phyloP scores from a whole-genome alignment of 1,284 basidiomycete species.

The Ganoderma lucidum region DNA sequence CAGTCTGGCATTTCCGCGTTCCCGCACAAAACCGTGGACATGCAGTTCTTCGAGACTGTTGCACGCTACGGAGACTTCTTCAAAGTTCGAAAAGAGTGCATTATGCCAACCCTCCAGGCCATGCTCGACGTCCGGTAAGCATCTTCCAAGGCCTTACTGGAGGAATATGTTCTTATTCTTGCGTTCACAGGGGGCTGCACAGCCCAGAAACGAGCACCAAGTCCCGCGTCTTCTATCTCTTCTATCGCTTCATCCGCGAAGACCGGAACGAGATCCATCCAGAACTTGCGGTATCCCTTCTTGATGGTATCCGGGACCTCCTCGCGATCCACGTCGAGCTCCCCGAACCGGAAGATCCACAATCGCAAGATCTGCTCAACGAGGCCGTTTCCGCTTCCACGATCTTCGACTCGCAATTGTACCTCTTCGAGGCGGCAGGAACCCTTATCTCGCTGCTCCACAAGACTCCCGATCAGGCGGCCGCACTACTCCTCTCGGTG shows the following conservation, averaged over 20 bases:
- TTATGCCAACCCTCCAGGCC: slow-evolving; percentile 87
- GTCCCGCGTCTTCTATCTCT: slow-evolving; percentile 90
- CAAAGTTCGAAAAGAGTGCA: slow-evolving; percentile 88
- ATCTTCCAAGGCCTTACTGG: accelerated
- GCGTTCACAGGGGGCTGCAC: slow-evolving; percentile 82
- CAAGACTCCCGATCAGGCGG: slow-evolving; percentile 76
- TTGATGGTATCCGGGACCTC: slow-evolving; percentile 80
- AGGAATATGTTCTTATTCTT: slow-evolving; percentile 12
- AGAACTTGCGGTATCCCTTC: slow-evolving; percentile 75
- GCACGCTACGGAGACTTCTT: slow-evolving; percentile 97
- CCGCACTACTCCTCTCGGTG: slow-evolving; percentile 77
- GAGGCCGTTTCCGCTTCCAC: slow-evolving; percentile 83
- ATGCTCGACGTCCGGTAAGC: slow-evolving; percentile 86
- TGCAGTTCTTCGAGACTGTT: slow-evolving; percentile 95
- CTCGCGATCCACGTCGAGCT: slow-evolving; percentile 71
- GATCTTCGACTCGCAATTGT: slow-evolving; percentile 91
- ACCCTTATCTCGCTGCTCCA: slow-evolving; percentile 83
- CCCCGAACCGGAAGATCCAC: slow-evolving; percentile 68
- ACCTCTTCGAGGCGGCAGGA: slow-evolving; percentile 94
- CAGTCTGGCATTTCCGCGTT: slow-evolving; percentile 86
- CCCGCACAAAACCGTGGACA: slow-evolving; percentile 87
- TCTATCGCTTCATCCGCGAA: slow-evolving; percentile 93
- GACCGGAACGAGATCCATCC: slow-evolving; percentile 81
- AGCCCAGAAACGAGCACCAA: slow-evolving; percentile 78
- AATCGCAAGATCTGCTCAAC: slow-evolving; percentile 72